Percentiles rank a stretch among this genome's conserved stretches.
Evolutionary conservation across 192 early-diverging fungal genomes (phyloP).

Genomic region (Cetraspora pellucida): DNA sequence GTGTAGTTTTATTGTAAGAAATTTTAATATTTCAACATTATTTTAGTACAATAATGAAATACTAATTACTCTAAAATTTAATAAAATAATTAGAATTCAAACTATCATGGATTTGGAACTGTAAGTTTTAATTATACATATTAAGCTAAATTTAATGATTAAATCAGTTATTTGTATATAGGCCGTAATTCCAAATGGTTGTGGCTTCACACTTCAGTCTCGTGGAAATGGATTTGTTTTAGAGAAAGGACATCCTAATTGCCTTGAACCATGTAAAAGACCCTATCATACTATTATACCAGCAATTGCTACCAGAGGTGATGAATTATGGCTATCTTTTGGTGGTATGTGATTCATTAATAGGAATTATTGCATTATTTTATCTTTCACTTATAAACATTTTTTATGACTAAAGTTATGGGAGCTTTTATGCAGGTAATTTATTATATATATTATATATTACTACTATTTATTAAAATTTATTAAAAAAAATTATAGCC

Average conservation of each 20-base stretch:
- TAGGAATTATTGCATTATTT: not conserved
- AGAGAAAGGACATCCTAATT: slow-evolving; percentile 62
- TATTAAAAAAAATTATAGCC: slow-evolving; percentile 42
- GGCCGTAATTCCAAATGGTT: slow-evolving; percentile 58
- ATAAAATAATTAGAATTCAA: slow-evolving; percentile 48
- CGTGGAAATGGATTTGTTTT: slow-evolving; percentile 70
- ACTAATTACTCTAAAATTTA: not conserved
- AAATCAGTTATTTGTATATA: slow-evolving; percentile 22
- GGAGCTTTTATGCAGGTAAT: slow-evolving; percentile 71
- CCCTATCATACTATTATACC: slow-evolving; percentile 85
- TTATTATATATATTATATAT: not conserved
- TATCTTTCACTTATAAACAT: slow-evolving; percentile 7
- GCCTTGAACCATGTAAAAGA: slow-evolving; percentile 66
- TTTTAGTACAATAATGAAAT: not conserved
- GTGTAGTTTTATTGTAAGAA: slow-evolving; percentile 72
- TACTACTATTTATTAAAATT: too few relatives aligned
- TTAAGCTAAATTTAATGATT: slow-evolving; percentile 34
- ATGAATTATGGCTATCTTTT: slow-evolving; percentile 48
- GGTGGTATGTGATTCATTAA: slow-evolving; percentile 40
- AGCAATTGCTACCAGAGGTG: slow-evolving; percentile 57
- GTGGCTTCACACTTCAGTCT: slow-evolving; percentile 71
- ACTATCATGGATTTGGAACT: slow-evolving; percentile 54
- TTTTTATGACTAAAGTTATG: slow-evolving; percentile 49
- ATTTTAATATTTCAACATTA: not conserved
- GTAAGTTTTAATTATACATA: slow-evolving; percentile 4